Percentiles rank a stretch among this genome's conserved stretches.
These are phyloP conservation scores for Hyaloperonospora brassicae DNA, from an alignment of 352 stramenopile species.

Conservation along the genomic window DNA sequence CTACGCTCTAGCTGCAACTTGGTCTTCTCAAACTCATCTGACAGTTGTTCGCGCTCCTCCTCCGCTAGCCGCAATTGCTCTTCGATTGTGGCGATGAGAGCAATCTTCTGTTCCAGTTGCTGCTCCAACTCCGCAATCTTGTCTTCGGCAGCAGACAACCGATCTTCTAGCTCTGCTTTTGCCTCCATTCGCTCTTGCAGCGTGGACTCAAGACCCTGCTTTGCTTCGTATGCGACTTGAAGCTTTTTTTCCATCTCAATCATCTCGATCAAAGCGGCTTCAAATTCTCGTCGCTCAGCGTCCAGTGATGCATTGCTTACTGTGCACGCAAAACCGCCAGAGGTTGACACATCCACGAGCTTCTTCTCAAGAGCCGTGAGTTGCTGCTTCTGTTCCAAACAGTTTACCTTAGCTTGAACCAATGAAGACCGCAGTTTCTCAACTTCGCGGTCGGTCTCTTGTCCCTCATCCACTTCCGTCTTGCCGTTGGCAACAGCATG, in stretches of 20 bases:
- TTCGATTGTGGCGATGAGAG: slow-evolving; percentile 43
- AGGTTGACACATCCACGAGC: slow-evolving; percentile 40
- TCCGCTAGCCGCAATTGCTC: slow-evolving; percentile 37
- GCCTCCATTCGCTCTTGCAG: slow-evolving; percentile 44
- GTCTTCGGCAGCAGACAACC: slow-evolving; percentile 39
- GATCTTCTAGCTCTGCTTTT: slow-evolving; percentile 39
- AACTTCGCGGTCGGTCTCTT: slow-evolving; percentile 47
- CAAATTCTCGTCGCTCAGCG: slow-evolving; percentile 50
- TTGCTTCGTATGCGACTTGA: slow-evolving; percentile 50
- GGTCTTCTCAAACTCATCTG: slow-evolving; percentile 37
- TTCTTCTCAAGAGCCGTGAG: slow-evolving; percentile 50
- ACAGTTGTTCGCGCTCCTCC: slow-evolving; percentile 39
- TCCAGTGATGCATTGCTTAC: slow-evolving; percentile 31
- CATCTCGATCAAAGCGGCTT: slow-evolving; percentile 51
- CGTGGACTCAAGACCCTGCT: slow-evolving; percentile 41
- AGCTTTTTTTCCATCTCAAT: slow-evolving; percentile 65
- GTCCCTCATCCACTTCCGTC: slow-evolving; percentile 29
- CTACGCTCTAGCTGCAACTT: slow-evolving; percentile 43
- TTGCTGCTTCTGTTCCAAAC: slow-evolving; percentile 47
- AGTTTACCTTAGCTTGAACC: slow-evolving; percentile 52
- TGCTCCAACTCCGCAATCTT: slow-evolving; percentile 44
- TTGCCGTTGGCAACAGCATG: slow-evolving; percentile 29
- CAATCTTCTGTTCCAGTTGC: slow-evolving; percentile 47
- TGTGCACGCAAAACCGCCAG: slow-evolving; percentile 15
- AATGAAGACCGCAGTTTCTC: slow-evolving; percentile 46